Conservation (phyloP, 2,329 filamentous ascomycete species). For the Monosporascus sp. region DNA sequence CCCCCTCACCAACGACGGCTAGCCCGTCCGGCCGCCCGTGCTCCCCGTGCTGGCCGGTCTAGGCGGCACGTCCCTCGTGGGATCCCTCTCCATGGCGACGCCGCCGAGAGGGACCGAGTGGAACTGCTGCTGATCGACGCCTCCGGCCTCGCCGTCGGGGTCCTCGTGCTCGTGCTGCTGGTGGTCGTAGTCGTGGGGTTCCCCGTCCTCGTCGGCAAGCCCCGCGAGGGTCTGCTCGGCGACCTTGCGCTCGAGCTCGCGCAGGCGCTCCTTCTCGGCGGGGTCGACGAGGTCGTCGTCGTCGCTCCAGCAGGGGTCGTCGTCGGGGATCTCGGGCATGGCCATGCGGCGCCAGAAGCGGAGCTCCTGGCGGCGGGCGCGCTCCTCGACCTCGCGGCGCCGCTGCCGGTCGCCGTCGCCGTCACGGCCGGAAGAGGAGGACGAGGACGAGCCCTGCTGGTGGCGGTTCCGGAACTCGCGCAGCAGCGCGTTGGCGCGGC, state of each 20-base stretch:
- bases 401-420: too few relatives aligned
- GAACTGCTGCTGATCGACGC: constrained; percentile 2
- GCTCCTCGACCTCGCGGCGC: constrained; percentile 17
- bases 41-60: constrained; percentile 35
- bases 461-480: constrained; percentile 47
- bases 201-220: constrained; percentile 11
- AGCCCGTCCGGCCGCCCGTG: constrained; percentile 27
- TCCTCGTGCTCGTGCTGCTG: constrained; percentile 27
- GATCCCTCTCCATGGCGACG: constrained; percentile 37
- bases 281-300: constrained; percentile 60
- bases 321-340: constrained; percentile 54
- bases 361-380: constrained; percentile 50
- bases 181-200: not conserved
- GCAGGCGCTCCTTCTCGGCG: constrained; percentile 52
- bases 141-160: constrained; percentile 25
- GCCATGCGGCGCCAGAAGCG: constrained; percentile 64
- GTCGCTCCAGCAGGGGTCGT: constrained; percentile 54
- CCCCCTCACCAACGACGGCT: not conserved
- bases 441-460: too few relatives aligned
- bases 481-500: constrained; percentile 50
- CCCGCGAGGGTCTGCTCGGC: constrained; percentile 32
- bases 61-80: constrained; percentile 24
- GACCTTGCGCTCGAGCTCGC: constrained; percentile 42
- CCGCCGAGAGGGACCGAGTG: constrained; percentile 29
- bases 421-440: too few relatives aligned